Base-by-base conservation (phyloP, 768 basidiomycete genomes). In the Cystoderma amianthinum region DNA sequence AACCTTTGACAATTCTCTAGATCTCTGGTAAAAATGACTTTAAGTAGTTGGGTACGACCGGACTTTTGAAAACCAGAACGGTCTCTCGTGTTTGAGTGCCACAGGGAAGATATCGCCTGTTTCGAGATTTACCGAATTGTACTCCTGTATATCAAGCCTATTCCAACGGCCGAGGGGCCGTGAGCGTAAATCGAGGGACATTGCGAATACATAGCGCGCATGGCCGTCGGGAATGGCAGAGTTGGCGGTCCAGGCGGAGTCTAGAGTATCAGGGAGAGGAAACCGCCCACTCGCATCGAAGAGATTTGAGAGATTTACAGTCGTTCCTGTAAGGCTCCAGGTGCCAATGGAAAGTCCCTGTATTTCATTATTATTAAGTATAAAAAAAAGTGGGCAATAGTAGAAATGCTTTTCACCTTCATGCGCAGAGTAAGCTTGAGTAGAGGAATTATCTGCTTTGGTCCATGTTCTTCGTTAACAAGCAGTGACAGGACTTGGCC, bases 1-100 rank as follows among this genome's bases (percentile, higher is more conserved):
- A n/a, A n/a, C n/a, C n/a, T n/a, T n/a, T n/a, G n/a, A n/a, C n/a
- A n/a, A n/a, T n/a, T n/a, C n/a, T n/a, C n/a, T n/a, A n/a, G n/a
- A n/a, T n/a, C n/a, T n/a, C n/a, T n/a, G n/a, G n/a, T n/a, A n/a
- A n/a, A n/a, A n/a, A n/a, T n/a, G n/a, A n/a, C n/a, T n/a, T 30
- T 30, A 30, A 9, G 28, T 15, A 30, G 28, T 9, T 39, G 41
- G 44, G 47, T 81, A 89, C 32, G 84, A 90, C 55, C 73, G 72
- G 50, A 92, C 88, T 61, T 86, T 92, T 32, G 90, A 93, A 62
- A 96, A 96, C 82, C 86, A 93, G 58, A 89, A 95, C n/a, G 90
- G 78, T 41, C 87, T 72, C 57, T 92, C 89, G 49, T 92, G 80
- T 54, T 87, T 89, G 50, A 93, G 62, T 7, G 77, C 67, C 20